Conservation (phyloP, 129 eudicot genomes). For the Lonicera japonica region DNA sequence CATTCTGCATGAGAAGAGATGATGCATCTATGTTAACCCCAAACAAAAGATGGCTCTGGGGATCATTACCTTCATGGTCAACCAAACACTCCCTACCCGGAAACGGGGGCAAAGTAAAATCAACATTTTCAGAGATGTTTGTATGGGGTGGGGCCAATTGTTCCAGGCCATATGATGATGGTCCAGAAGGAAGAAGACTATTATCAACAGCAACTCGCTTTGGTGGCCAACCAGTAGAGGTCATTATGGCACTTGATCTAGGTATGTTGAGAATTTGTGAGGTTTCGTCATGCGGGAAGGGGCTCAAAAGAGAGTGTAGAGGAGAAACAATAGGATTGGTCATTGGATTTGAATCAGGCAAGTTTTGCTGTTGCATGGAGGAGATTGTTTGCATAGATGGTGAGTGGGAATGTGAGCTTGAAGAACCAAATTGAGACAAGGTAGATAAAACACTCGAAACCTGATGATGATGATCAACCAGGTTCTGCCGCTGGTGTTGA, state of each 20-base stretch:
- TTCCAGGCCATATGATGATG: slow-evolving; percentile 47
- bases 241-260: slow-evolving; percentile 39
- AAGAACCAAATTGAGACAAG: slow-evolving; percentile 26
- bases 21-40: slow-evolving; percentile 61
- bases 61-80: slow-evolving; percentile 41
- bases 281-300: slow-evolving; percentile 60
- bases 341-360: slow-evolving; percentile 46
- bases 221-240: slow-evolving; percentile 62
- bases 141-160: slow-evolving; percentile 44
- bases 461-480: slow-evolving; percentile 5
- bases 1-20: slow-evolving; percentile 49
- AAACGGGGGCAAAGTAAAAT: slow-evolving; percentile 54
- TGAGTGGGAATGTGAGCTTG: slow-evolving; percentile 34
- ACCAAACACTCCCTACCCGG: slow-evolving; percentile 62
- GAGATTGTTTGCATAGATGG: slow-evolving; percentile 31
- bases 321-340: slow-evolving; percentile 33
- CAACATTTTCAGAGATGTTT: slow-evolving; percentile 36
- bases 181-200: slow-evolving; percentile 43
- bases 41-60: slow-evolving; percentile 51
- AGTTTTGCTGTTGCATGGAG: slow-evolving; percentile 47
- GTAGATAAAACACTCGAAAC: slow-evolving; percentile 7
- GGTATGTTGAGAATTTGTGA: slow-evolving; percentile 51
- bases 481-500: slow-evolving; percentile 29
- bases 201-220: slow-evolving; percentile 78
- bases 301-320: slow-evolving; percentile 47